phyloP scores from a whole-genome alignment of 495 filamentous ascomycete genomes.

The Aspergillus bertholletiae region DNA sequence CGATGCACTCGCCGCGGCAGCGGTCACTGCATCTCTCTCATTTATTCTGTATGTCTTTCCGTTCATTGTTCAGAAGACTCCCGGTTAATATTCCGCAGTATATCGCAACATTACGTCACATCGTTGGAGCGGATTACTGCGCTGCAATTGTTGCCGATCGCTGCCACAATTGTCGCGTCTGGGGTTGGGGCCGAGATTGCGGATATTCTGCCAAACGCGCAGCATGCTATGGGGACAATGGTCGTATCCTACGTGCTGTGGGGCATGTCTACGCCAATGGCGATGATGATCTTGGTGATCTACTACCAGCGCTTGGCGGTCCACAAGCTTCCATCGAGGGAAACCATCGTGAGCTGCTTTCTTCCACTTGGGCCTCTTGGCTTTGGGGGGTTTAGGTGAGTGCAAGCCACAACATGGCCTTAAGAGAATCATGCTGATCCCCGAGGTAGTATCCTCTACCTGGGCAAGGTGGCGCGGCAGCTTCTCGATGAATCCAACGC shows the following conservation, averaged over 20 bases:
- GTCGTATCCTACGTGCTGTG: conserved; percentile 42
- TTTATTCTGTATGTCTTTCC: conserved; percentile 34
- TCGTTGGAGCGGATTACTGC: conserved; percentile 42
- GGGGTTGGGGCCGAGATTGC: conserved; percentile 40
- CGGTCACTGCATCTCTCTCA: conserved; percentile 36
- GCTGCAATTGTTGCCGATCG: conserved; percentile 44
- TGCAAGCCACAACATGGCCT: not conserved
- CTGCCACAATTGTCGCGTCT: conserved; percentile 43
- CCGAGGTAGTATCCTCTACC: conserved; percentile 29
- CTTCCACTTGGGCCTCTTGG: conserved; percentile 47
- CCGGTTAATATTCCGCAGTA: conserved; percentile 9
- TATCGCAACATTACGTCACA: conserved; percentile 36
- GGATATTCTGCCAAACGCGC: conserved; percentile 18
- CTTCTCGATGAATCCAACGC: conserved; percentile 24
- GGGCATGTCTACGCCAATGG: conserved; percentile 42
- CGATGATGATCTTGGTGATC: conserved; percentile 39
- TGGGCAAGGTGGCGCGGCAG: conserved; percentile 38
- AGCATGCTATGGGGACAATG: conserved; percentile 35
- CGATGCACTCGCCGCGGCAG: conserved; percentile 35
- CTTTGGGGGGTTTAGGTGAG: conserved; percentile 41
- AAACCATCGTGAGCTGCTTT: conserved; percentile 44
- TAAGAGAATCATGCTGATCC: not conserved
- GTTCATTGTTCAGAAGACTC: not conserved
- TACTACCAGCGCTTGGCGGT: conserved; percentile 47
- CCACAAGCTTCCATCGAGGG: conserved; percentile 41